phyloP scores from a whole-genome alignment of 1,284 basidiomycete species.

The Papiliotrema nemorosa region DNA sequence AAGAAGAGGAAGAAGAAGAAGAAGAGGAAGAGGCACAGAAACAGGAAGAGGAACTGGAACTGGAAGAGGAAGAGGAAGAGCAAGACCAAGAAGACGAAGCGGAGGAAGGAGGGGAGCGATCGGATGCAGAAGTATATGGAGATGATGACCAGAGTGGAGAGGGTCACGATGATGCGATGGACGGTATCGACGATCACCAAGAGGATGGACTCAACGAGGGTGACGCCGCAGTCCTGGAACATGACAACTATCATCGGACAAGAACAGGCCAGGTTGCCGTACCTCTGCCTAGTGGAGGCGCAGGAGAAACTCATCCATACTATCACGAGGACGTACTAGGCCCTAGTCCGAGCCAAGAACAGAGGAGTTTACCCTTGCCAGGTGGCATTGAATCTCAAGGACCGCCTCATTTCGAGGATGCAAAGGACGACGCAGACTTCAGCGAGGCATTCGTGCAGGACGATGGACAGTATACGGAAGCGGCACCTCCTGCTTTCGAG shows the following conservation, averaged over 20 bases:
- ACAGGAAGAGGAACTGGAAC: conserved; percentile 13
- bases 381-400: no score
- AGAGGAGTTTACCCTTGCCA: no score
- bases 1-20: conserved; percentile 3
- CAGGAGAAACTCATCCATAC: no score
- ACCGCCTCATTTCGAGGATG: no score
- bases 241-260: neutral
- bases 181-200: neutral
- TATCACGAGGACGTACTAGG: no score
- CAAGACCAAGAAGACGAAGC: conserved; percentile 4
- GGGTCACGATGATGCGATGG: neutral
- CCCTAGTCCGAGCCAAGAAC: no score
- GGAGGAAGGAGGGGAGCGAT: conserved; percentile 1
- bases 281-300: no score
- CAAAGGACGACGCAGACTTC: no score
- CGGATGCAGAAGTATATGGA: neutral
- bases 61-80: conserved; percentile 9
- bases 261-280: neutral
- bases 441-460: no score
- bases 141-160: neutral
- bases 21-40: conserved; percentile 14
- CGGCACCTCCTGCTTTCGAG: no score
- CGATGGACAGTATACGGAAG: no score
- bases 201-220: neutral
- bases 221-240: neutral